phyloP scores from a whole-genome alignment of 352 stramenopile genomes.

The Globisporangium takayamanum region DNA sequence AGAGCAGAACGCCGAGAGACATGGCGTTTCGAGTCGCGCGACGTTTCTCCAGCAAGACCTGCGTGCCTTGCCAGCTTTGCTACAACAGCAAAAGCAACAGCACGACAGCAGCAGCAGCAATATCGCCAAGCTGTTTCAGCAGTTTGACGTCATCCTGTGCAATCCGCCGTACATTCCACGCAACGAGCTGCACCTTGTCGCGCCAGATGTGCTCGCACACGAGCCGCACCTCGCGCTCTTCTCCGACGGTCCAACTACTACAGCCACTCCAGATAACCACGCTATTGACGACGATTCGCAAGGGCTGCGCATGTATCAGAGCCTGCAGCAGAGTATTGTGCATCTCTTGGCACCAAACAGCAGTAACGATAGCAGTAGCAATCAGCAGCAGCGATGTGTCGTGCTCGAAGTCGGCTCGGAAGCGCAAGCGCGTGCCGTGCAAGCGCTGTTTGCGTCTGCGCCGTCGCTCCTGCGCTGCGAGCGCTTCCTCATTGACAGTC shows the following conservation, averaged over 20 bases:
- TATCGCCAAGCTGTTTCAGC: slow-evolving; percentile 18
- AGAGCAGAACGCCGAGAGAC: slow-evolving; percentile 30
- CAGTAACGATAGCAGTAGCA: background rate
- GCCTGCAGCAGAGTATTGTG: slow-evolving; percentile 25
- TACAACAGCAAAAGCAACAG: background rate
- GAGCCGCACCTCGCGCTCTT: slow-evolving; percentile 75
- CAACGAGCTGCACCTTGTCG: slow-evolving; percentile 47
- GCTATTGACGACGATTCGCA: slow-evolving; percentile 14
- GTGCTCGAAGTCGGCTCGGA: slow-evolving; percentile 60
- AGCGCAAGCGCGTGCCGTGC: slow-evolving; percentile 37
- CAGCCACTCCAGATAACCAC: background rate
- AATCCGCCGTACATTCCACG: slow-evolving; percentile 72
- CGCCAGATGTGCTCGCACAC: slow-evolving; percentile 45
- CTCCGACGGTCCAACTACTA: slow-evolving; percentile 28
- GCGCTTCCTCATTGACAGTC: slow-evolving; percentile 33
- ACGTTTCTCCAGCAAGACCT: slow-evolving; percentile 33
- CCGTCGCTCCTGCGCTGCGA: slow-evolving; percentile 18
- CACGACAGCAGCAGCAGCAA: background rate
- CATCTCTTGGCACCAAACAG: slow-evolving; percentile 22
- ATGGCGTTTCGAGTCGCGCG: slow-evolving; percentile 14
- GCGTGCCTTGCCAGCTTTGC: slow-evolving; percentile 11
- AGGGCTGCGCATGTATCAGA: slow-evolving; percentile 50
- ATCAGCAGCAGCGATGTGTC: slow-evolving; percentile 7
- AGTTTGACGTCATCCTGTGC: slow-evolving; percentile 66
- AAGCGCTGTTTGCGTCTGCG: slow-evolving; percentile 25